Evolutionary conservation across 306 rosid genomes (phyloP).

Genomic region (Casuarina equisetifolia): DNA sequence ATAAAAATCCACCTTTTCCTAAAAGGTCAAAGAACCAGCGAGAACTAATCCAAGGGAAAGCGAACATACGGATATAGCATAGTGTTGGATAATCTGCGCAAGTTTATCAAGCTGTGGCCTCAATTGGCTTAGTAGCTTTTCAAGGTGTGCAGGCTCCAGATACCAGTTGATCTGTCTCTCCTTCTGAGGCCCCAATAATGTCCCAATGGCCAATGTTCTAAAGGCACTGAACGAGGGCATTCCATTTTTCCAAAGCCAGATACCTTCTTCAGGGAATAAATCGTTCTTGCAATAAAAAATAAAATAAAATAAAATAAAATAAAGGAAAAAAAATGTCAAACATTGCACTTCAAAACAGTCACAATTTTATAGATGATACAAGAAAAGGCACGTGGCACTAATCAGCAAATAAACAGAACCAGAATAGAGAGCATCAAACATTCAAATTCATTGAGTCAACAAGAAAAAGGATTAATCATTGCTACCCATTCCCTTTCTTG

Average conservation of each 20-base stretch:
- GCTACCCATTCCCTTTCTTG: background rate
- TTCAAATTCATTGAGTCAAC: conserved; percentile 5
- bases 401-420: background rate
- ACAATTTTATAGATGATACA: conserved; percentile 17
- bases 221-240: conserved; percentile 88
- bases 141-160: conserved; percentile 68
- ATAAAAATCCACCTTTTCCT: conserved; percentile 10
- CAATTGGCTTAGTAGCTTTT: conserved; percentile 77
- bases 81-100: conserved; percentile 82
- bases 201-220: conserved; percentile 80
- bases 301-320: conserved; percentile 11
- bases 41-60: conserved; percentile 30
- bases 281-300: conserved; percentile 74
- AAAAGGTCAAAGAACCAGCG: background rate
- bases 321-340: conserved; percentile 22
- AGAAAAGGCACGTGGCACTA: conserved; percentile 2
- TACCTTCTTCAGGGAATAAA: conserved; percentile 88
- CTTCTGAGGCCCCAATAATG: conserved; percentile 74
- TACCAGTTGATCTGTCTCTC: conserved; percentile 88
- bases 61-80: conserved; percentile 84
- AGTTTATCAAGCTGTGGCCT: conserved; percentile 72
- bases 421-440: background rate
- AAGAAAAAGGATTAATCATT: background rate
- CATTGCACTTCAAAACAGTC: conserved; percentile 6
- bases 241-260: conserved; percentile 87